Percentiles rank a stretch among this genome's conserved stretches.
These are phyloP conservation scores for Escovopsis sp. DNA, from an alignment of 2,329 filamentous ascomycete genomes.

Conservation along the genomic window DNA sequence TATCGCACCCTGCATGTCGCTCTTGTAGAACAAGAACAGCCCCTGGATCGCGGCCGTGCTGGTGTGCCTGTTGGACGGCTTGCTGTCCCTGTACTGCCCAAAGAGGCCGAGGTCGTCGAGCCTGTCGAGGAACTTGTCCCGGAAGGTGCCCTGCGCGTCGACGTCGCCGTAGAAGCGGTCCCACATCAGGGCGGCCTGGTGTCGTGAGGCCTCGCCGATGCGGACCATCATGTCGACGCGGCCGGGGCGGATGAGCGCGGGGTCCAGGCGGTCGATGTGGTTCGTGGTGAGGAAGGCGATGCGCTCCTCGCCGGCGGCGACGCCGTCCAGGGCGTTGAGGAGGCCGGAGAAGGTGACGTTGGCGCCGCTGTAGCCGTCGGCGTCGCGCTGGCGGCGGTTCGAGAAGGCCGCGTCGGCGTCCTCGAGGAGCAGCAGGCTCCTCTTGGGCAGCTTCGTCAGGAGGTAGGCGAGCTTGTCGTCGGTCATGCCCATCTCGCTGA, in stretches of 20 bases:
- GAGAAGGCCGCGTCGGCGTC: constrained; percentile 85
- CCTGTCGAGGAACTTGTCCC: constrained; percentile 53
- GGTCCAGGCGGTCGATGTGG: constrained; percentile 77
- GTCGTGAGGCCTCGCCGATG: constrained; percentile 73
- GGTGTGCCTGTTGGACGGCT: constrained; percentile 37
- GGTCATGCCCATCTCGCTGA: constrained; percentile 78
- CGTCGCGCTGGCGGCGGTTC: constrained; percentile 61
- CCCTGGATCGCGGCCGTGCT: constrained; percentile 91
- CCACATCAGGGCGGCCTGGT: constrained; percentile 81
- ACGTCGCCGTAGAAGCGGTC: constrained; percentile 85
- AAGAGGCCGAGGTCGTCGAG: constrained; percentile 59
- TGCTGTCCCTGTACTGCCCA: constrained; percentile 35
- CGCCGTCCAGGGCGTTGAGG: constrained; percentile 72
- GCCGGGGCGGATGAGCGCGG: constrained; percentile 78
- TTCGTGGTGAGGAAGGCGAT: constrained; percentile 93
- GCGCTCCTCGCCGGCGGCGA: constrained; percentile 88
- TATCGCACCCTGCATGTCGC: constrained; percentile 75
- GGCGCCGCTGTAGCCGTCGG: constrained; percentile 72
- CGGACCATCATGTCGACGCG: constrained; percentile 87
- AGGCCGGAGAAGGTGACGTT: constrained; percentile 91
- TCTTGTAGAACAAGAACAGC: constrained; percentile 90
- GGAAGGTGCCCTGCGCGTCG: constrained; percentile 47
- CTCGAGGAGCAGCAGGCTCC: constrained; percentile 72
- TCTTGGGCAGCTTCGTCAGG: constrained; percentile 67
- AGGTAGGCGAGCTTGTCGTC: constrained; percentile 81